Percentiles rank a stretch among this genome's conserved stretches.
These are phyloP conservation scores for Atkinsonella hypoxylon DNA, from an alignment of 2,329 filamentous ascomycete genomes.

Conservation along the genomic window DNA sequence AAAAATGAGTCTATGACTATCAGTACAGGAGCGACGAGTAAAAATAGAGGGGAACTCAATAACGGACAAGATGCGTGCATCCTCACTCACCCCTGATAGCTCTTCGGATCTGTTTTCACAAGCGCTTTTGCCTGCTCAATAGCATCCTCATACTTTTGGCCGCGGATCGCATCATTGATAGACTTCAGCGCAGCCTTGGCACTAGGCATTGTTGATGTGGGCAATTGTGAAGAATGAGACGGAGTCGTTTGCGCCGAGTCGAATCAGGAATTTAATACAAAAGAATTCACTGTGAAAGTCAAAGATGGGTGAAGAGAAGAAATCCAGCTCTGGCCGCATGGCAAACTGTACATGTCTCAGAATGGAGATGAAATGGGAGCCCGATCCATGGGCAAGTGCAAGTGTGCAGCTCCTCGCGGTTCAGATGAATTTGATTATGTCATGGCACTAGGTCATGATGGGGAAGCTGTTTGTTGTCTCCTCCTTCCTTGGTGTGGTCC, in stretches of 20 bases:
- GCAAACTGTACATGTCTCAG: background rate
- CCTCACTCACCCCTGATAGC: constrained; percentile 62
- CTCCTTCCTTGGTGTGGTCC: background rate
- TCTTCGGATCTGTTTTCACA: constrained; percentile 60
- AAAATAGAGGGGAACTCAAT: no score
- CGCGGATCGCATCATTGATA: constrained; percentile 65
- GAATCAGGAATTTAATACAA: background rate
- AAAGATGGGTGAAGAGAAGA: background rate
- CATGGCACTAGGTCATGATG: background rate
- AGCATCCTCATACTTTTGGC: constrained; percentile 68
- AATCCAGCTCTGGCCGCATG: background rate
- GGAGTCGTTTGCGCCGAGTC: background rate
- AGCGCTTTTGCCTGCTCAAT: constrained; percentile 56
- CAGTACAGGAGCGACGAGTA: background rate
- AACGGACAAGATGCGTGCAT: background rate
- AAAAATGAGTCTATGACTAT: constrained; percentile 52
- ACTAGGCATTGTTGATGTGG: constrained; percentile 29
- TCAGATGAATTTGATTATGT: background rate
- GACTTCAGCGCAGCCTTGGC: constrained; percentile 69
- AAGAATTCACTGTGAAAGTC: background rate
- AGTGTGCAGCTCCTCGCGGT: background rate
- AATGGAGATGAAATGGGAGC: background rate
- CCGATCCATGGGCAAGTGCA: background rate
- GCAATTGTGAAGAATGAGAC: background rate
- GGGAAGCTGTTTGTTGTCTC: background rate